Conservation (phyloP, 1,284 basidiomycete species). For the Microbotryum saponariae region DNA sequence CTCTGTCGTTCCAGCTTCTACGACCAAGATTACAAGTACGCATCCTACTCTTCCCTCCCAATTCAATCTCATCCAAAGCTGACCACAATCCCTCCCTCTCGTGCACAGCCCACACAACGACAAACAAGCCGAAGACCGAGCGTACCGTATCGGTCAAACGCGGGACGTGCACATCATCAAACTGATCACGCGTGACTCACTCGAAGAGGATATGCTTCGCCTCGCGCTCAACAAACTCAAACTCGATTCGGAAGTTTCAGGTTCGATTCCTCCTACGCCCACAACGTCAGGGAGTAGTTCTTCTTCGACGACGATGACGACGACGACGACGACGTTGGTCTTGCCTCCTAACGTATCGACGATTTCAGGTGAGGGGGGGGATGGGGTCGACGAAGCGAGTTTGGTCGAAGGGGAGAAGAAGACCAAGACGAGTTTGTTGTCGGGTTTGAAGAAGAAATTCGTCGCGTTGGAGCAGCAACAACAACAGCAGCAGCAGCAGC, state of each 20-base stretch:
- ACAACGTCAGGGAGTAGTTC: no score
- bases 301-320: no score
- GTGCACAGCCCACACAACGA: slow-evolving; percentile 53
- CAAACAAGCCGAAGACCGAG: slow-evolving; percentile 91
- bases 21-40: slow-evolving; percentile 92
- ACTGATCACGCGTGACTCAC: slow-evolving; percentile 23
- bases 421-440: no score
- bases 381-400: no score
- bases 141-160: slow-evolving; percentile 95
- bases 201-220: slow-evolving; percentile 76
- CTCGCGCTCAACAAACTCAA: slow-evolving; percentile 83
- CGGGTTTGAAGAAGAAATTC: no score
- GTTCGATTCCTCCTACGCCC: slow-evolving; percentile 43
- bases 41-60: slow-evolving; percentile 48
- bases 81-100: slow-evolving; percentile 20
- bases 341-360: no score
- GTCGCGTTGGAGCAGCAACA: no score
- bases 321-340: no score
- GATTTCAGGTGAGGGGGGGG: no score
- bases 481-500: no score
- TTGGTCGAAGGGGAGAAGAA: no score
- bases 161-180: slow-evolving; percentile 66
- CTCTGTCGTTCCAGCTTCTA: slow-evolving; percentile 56
- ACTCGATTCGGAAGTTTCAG: slow-evolving; percentile 84
- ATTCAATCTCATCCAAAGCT: background rate